Base-by-base conservation (phyloP, 805 yeast genomes). In the Cyberlindnera suaveolens region DNA sequence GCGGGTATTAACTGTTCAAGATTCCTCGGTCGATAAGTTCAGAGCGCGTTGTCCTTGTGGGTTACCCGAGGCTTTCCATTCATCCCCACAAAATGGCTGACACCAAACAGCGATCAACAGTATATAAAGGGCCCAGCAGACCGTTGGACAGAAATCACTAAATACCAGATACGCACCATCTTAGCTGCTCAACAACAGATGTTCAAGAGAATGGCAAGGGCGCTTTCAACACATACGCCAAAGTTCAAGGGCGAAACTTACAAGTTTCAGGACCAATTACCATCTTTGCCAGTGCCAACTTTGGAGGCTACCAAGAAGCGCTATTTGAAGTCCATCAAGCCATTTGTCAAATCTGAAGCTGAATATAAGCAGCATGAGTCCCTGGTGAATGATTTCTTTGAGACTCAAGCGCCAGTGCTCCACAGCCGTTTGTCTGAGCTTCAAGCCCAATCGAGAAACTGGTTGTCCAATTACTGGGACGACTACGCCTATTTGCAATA, bases 391-490 rank as follows among this genome's bases (percentile, higher is more conserved):
- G 85, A 82, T 45, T 89, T 91, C 54, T 65, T 77, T 23, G 77
- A 79, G 31, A 88, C 87, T 7, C 68, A 70, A 36, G 88, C 93
- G 15, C 79, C 78, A 42, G 66, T 61, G 29, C 74, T 91, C 48
- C 98, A 91, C 61, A 51, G 69, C 44, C 74, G 90, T 47, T 72
- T 91, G 41, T 58, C 63, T 31, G 67, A 72, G 20, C 77, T 78
- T 58, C 42, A 70, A 66, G 31, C 54, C 3, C 45, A 44, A 16
- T 49, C 51, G 44, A 82, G 88, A 60, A 91, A 91, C 64, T 91
- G 99, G 99, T 72, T 91, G 56, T 77, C 85, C 38, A 82, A 78
- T 47, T 88, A 83, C 74, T 91, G 99, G 99, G 96, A 91, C 63
- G 84, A 85, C 56, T 86, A 85, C 53, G 96, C 96, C 17, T 91